Evolutionary conservation across 2,329 filamentous ascomycete species (phyloP), one percentile per base, ranked within the genome.

Genomic region (Dothistroma septosporum): DNA sequence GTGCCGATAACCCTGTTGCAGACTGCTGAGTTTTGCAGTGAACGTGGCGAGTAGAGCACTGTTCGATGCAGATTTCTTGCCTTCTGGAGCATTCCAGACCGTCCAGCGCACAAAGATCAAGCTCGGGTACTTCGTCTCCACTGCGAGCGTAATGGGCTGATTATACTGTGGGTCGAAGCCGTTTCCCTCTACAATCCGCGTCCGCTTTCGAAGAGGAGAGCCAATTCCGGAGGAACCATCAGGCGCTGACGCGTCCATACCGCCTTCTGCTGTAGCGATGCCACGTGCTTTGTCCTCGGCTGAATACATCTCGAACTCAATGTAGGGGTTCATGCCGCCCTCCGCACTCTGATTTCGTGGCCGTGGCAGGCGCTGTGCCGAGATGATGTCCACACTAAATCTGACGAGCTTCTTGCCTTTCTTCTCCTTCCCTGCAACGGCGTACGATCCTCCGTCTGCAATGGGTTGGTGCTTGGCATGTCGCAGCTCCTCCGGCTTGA

Each of bases 61-160:
- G 76, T 75, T 84, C 74, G 69, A 82, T 76, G 80, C 82, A 64
- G 87, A 87, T 66, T 80, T 87, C 68, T 87, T 83, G 47, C 90
- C 90, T 72, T 93, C 90, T 61, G 85, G 82, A 0, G 92, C 92
- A 67, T 94, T 89, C 82, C 90, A 93, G 58, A 97, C 91, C 24
- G 88, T 92, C 85, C 91, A 96, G 50, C 92, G 89, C 56, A 99
- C 87, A 75, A 97, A 97, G 60, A 97, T 89, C 32, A 99, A 82
- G 69, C 94, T 91, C 0, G 93, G 92, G 72, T 93, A 92, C 72
- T 95, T 95, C n/a, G 94, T 97, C 53, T 91, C 91, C 24, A 97
- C 82, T 59, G 86, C 87, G 75, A 97, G 88, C 63, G 85, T 85
- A 76, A 93, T 90, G 60, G 85, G 84, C 68, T 91, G 86, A 68